Base-by-base conservation (phyloP, 148 eudicot species). In the Drosera capensis region DNA sequence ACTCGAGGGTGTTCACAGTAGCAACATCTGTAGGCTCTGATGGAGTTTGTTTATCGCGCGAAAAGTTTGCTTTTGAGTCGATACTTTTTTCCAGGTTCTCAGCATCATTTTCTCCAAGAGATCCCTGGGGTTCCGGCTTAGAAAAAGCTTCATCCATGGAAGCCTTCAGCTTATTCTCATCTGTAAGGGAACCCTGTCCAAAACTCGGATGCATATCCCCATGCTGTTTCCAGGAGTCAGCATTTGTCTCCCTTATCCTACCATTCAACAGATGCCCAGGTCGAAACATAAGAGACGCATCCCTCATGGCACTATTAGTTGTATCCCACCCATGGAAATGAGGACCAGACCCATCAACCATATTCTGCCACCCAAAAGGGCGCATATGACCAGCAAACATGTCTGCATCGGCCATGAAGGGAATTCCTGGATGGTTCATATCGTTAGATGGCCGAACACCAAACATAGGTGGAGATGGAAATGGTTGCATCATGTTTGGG, bases 281-380 rank as follows among this genome's bases (percentile, higher is more conserved):
- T 46, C 78, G 77, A 60, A 61, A 87, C 45, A 65, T 47, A 54
- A 76, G 70, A 24, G 78, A 45, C 31, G 79, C 88, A 28, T 82
- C 83, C 56, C 92, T 68, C 43, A 62, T 71, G 17, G 71, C 71
- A 49, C 75, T 57, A 53, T 68, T 88, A 41, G 48, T 76, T 41
- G 77, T 57, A 63, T 83, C 92, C 97, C 97, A 88, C 30, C 62
- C 80, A 60, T 66, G 76, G 25, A 75, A 64, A 43, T 73, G 78
- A 12, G 70, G 68, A 43, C 58, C 23, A 16, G 74, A 56, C 23
- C 76, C 82, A 46, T 80, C 92, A 11, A 64, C 68, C 60, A 71
- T 62, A 60, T 72, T 81, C 41, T 68, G 77, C 95, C 95, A 85
- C 39, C 86, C 90, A 62, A 71, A 65, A 11, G 86, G 79, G 9